These are phyloP conservation scores for Pelargonium hybrid DNA, from an alignment of 441 rosid species.

Conservation along the genomic window DNA sequence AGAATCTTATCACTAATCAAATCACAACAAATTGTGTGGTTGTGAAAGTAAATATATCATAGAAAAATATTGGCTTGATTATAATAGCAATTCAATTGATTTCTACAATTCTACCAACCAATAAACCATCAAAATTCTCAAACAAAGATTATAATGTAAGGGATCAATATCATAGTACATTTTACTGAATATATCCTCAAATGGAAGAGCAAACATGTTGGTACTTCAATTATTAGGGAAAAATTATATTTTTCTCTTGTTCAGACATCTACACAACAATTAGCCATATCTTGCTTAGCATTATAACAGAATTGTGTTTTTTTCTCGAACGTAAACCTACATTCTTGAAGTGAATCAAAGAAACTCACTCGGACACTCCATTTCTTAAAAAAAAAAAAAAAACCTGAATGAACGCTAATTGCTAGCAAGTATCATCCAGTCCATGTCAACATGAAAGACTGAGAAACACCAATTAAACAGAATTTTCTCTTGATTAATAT, in stretches of 20 bases:
- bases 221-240: not conserved
- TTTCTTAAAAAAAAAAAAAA: too few relatives aligned
- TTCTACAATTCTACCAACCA: not conserved
- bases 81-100: not conserved
- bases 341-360: too few relatives aligned
- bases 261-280: not conserved
- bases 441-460: too few relatives aligned
- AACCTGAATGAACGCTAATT: too few relatives aligned
- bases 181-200: not conserved
- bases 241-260: not conserved
- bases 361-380: too few relatives aligned
- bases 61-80: not conserved
- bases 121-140: not conserved
- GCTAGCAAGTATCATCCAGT: too few relatives aligned
- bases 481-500: too few relatives aligned
- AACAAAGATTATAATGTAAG: not conserved
- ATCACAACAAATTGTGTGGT: not conserved
- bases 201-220: not conserved
- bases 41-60: too few relatives aligned
- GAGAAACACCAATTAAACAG: too few relatives aligned
- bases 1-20: not conserved
- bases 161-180: not conserved
- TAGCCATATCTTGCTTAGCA: not conserved
- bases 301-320: not conserved
- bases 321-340: too few relatives aligned